phyloP scores from a whole-genome alignment of 129 eudicot species.

The Logfia minima region DNA sequence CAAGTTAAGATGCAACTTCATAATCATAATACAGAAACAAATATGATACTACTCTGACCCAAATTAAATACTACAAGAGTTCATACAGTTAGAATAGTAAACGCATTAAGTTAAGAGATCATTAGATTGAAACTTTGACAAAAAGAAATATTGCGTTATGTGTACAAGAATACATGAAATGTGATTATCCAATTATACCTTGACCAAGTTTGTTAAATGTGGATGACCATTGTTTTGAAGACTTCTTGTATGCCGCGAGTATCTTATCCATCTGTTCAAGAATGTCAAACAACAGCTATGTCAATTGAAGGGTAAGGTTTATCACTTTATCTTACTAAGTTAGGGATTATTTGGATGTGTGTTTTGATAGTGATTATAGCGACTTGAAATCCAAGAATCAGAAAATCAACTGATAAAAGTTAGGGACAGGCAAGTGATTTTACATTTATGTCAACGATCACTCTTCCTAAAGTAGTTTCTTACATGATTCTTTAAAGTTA shows the following conservation, averaged over 20 bases:
- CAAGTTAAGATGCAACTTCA: conserved; percentile 11
- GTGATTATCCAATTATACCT: conserved; percentile 53
- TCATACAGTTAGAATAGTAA: neutral
- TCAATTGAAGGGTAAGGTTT: neutral
- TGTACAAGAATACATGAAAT: neutral
- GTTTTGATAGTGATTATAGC: neutral
- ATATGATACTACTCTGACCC: neutral
- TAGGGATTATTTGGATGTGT: neutral
- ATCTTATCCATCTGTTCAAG: conserved; percentile 75
- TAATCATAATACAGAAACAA: conserved; percentile 6
- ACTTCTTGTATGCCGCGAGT: conserved; percentile 88
- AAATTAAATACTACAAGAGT: neutral
- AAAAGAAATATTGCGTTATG: neutral
- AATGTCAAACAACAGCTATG: neutral
- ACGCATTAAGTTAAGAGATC: neutral
- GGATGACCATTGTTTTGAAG: conserved; percentile 94
- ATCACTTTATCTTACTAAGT: neutral
- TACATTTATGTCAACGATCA: neutral
- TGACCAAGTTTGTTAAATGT: conserved; percentile 90
- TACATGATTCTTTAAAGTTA: too few relatives aligned
- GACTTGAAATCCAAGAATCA: conserved; percentile 1
- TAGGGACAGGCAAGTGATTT: neutral
- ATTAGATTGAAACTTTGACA: neutral
- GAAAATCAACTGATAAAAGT: neutral
- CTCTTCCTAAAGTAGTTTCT: neutral